Conservation (phyloP, 495 filamentous ascomycete genomes). For the Evernia prunastri region DNA sequence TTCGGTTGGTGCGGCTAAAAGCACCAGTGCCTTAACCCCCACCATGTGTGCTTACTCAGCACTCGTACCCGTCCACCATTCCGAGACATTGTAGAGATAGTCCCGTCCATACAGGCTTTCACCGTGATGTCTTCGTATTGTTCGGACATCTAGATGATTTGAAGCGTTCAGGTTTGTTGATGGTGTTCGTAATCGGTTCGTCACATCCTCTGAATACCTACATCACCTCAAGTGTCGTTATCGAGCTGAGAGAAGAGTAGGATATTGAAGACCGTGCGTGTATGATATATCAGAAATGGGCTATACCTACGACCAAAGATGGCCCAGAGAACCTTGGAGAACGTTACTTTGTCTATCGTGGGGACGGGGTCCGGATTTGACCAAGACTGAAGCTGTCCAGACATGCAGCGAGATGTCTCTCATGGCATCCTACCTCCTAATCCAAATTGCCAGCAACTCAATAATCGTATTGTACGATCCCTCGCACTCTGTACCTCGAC, state of each 20-base stretch:
- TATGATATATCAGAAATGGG: neutral
- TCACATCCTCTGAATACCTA: neutral
- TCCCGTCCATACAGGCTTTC: too few relatives aligned
- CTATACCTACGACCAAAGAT: neutral
- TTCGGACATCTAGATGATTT: neutral
- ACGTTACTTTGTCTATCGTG: neutral
- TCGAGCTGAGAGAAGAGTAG: neutral
- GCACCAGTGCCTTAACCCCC: too few relatives aligned
- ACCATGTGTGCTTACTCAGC: too few relatives aligned
- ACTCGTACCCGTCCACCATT: too few relatives aligned
- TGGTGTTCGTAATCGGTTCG: neutral
- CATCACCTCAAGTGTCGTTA: neutral
- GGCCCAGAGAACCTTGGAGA: neutral
- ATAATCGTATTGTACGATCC: neutral
- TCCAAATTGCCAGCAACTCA: neutral
- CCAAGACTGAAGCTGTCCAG: neutral
- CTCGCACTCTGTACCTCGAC: neutral
- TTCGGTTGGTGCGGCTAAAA: too few relatives aligned
- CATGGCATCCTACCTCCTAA: neutral
- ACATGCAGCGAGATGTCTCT: neutral
- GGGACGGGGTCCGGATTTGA: neutral
- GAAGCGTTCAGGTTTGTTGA: neutral
- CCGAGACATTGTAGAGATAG: too few relatives aligned
- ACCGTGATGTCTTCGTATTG: neutral
- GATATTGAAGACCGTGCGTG: neutral